Evolutionary conservation across 805 yeast genomes (phyloP), one percentile per base, ranked within the genome.

Genomic region (Candida sphagnicola): DNA sequence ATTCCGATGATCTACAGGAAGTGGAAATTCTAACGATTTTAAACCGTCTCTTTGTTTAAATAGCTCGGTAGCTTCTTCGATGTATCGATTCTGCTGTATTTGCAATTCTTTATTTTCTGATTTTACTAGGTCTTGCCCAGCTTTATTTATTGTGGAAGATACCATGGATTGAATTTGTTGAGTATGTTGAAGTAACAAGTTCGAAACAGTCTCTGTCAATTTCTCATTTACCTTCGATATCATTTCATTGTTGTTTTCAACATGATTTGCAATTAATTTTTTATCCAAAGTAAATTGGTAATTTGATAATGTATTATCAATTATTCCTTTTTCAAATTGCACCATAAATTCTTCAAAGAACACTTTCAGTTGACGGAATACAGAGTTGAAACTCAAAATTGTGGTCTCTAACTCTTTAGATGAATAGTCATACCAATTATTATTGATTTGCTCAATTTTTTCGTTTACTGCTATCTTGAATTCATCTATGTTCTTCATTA

Each of bases 391-490:
- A 13, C 23, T 33, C 13, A 16, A 15, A 21, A 33, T 19, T n/a
- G 35, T 21, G 4, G 16, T n/a, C 14, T 33, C 18, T 15, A 33
- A 23, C 23, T 33, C 35, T 16, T 18, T 33, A 15, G 18, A 21
- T 6, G 35, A 33, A 21, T 21, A n/a, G 12, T 33, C 35, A 18
- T 33, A 33, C 35, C 35, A 33, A 6, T 33, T 14, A 11, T 14
- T 23, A n/a, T 23, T 33, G 4, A 33, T 33, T 11, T n/a, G 12
- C 18, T 23, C 28, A 4, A 33, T 24, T 5, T 33, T 33, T n/a
- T 33, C 14, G 14, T 12, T 16, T 11, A 33, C 25, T 4, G 35
- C 28, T 4, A 21, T 4, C n/a, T 33, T 33, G 18, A 33, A 33
- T 14, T 19, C 18, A 12, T 33, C 18, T 4, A 33, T 14, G n/a